Percentiles rank a stretch among this genome's conserved stretches.
These are phyloP conservation scores for Pezicula rhizophila DNA, from an alignment of 2,329 filamentous ascomycete genomes.

Conservation along the genomic window DNA sequence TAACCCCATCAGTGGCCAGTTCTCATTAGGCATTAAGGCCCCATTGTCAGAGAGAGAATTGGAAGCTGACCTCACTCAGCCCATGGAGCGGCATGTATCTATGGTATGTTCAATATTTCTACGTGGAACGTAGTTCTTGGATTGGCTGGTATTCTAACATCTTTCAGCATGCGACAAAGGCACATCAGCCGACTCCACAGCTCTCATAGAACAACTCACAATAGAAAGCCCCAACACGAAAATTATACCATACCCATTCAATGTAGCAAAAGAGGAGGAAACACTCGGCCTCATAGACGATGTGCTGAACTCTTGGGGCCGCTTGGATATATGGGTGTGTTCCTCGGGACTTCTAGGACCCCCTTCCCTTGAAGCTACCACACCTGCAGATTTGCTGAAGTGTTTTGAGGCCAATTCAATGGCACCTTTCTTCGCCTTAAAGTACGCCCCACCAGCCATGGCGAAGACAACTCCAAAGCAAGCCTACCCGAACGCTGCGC, in stretches of 20 bases:
- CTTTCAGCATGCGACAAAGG: constrained; percentile 42
- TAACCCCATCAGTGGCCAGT: background rate
- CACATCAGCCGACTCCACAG: constrained; percentile 32
- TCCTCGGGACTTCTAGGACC: constrained; percentile 52
- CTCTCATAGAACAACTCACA: constrained; percentile 36
- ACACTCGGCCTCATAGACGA: constrained; percentile 57
- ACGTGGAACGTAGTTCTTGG: background rate
- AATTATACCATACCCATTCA: constrained; percentile 55
- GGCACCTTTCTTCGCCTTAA: constrained; percentile 59
- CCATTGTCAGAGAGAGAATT: background rate
- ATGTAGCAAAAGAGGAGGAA: constrained; percentile 51
- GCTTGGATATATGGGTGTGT: constrained; percentile 57
- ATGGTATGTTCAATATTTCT: constrained; percentile 32
- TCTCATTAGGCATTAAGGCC: background rate
- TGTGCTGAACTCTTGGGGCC: constrained; percentile 51
- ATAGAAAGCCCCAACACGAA: constrained; percentile 48
- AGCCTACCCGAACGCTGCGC: constrained; percentile 54
- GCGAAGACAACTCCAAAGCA: constrained; percentile 47
- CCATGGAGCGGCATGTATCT: constrained; percentile 59
- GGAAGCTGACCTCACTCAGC: constrained; percentile 32
- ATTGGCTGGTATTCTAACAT: constrained; percentile 8
- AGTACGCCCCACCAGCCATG: constrained; percentile 60
- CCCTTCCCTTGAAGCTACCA: constrained; percentile 48
- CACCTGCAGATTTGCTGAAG: constrained; percentile 47
- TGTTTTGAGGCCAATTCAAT: constrained; percentile 56